Percentiles rank a stretch among this genome's conserved stretches.
Conservation (phyloP, 2,329 filamentous ascomycete species). For the Dactylella cylindrospora region DNA sequence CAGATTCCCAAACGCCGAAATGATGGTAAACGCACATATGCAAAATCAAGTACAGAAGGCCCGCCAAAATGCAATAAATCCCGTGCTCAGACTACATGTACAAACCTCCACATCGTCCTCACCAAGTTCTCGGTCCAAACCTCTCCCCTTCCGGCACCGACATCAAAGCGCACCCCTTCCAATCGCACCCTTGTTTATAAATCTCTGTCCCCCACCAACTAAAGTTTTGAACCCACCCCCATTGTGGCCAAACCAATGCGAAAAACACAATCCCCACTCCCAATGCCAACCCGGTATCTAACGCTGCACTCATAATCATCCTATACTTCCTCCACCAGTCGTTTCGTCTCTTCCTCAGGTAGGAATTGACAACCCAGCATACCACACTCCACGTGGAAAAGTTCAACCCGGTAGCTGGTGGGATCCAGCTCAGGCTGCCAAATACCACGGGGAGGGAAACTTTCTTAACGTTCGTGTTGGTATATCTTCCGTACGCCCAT, state of each 20-base stretch:
- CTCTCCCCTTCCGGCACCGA: conserved; percentile 63
- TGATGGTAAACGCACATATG: no score
- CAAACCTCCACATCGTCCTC: conserved; percentile 12
- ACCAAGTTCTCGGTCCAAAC: conserved; percentile 69
- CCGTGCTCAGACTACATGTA: background rate
- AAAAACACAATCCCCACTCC: conserved; percentile 84
- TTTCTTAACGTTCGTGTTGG: conserved; percentile 68
- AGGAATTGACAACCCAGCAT: conserved; percentile 80
- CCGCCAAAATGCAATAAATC: no score
- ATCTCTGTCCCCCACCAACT: conserved; percentile 88
- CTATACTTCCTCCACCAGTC: conserved; percentile 84
- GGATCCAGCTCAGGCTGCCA: conserved; percentile 81
- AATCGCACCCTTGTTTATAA: conserved; percentile 81
- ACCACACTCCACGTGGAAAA: conserved; percentile 85
- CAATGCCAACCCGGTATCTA: conserved; percentile 80
- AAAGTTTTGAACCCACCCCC: conserved; percentile 68
- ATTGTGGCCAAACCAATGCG: conserved; percentile 71
- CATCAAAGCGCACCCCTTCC: conserved; percentile 74
- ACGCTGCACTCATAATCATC: conserved; percentile 79
- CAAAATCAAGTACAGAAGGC: no score
- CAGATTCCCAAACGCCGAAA: no score
- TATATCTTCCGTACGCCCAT: conserved; percentile 68
- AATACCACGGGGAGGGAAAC: conserved; percentile 79
- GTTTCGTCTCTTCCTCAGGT: conserved; percentile 67
- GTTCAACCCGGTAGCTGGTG: conserved; percentile 81